These are phyloP conservation scores for Buxus sempervirens DNA, from an alignment of 164 flowering plant genomes.

Conservation along the genomic window DNA sequence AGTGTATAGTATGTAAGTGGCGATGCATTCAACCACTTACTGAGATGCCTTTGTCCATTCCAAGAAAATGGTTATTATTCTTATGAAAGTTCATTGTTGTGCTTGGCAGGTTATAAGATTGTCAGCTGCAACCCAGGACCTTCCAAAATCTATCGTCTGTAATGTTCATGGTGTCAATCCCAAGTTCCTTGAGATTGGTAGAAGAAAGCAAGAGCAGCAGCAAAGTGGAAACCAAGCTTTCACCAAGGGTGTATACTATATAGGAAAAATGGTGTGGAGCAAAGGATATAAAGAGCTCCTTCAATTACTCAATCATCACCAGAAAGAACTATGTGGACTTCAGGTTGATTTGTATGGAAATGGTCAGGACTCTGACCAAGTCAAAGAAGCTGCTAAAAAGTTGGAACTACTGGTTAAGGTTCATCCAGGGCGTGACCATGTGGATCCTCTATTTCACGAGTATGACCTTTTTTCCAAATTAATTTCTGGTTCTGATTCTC, in stretches of 20 bases:
- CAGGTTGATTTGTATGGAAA: constrained; percentile 83
- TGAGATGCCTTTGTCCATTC: no score
- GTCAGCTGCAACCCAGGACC: constrained; percentile 96
- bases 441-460: constrained; percentile 92
- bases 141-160: constrained; percentile 79
- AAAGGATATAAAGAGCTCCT: constrained; percentile 91
- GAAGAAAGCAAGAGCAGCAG: constrained; percentile 54
- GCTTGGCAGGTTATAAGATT: constrained; percentile 74
- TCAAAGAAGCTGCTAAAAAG: constrained; percentile 64
- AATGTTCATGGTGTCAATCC: constrained; percentile 98
- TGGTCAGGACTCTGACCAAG: constrained; percentile 82
- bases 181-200: constrained; percentile 79
- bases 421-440: constrained; percentile 89
- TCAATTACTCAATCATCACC: constrained; percentile 60
- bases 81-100: background rate
- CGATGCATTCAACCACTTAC: no score
- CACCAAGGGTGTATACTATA: constrained; percentile 78
- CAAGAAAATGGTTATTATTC: background rate
- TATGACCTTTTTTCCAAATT: constrained; percentile 32
- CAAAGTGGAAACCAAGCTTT: constrained; percentile 47
- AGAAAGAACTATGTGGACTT: constrained; percentile 63
- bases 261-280: constrained; percentile 97
- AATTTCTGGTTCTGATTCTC: background rate
- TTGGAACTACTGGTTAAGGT: constrained; percentile 57
- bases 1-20: no score